These are phyloP conservation scores for Volvariella surrecta DNA, from an alignment of 1,284 basidiomycete species.

Conservation along the genomic window DNA sequence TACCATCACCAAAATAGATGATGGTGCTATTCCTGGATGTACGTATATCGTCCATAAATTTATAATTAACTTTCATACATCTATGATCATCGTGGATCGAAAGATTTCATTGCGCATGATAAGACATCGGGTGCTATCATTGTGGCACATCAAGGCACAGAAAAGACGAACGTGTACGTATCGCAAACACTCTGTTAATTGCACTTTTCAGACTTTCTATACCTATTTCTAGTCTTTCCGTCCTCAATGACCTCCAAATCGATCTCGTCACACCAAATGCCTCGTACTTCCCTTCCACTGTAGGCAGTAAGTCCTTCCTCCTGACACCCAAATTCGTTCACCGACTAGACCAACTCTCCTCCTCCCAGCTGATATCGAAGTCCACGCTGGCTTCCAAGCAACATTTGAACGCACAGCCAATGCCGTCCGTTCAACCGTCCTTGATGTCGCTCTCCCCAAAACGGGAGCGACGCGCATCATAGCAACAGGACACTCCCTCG, in stretches of 20 bases:
- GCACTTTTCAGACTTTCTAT: neutral
- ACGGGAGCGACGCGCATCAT: conserved; percentile 27
- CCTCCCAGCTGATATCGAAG: conserved; percentile 15
- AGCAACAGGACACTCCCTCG: conserved; percentile 32
- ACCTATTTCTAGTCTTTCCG: conserved; percentile 25
- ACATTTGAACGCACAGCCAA: conserved; percentile 37
- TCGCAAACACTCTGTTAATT: no score
- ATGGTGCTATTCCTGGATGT: conserved; percentile 25
- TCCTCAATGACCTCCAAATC: conserved; percentile 34
- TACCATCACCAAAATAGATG: conserved; percentile 15
- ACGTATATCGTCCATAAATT: no score
- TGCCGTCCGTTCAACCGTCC: conserved; percentile 27
- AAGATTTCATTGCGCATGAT: conserved; percentile 26
- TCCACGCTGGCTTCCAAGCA: conserved; percentile 37
- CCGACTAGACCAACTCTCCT: neutral
- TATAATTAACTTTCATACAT: neutral
- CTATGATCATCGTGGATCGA: neutral
- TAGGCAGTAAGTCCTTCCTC: conserved; percentile 12
- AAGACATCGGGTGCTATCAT: conserved; percentile 27
- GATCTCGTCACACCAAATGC: conserved; percentile 25
- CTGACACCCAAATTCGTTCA: neutral
- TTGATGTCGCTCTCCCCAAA: conserved; percentile 21
- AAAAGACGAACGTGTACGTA: conserved; percentile 25
- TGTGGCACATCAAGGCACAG: conserved; percentile 42
- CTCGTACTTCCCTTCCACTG: conserved; percentile 27